Evolutionary conservation across 306 rosid genomes (phyloP).

Genomic region (Castanea crenata): DNA sequence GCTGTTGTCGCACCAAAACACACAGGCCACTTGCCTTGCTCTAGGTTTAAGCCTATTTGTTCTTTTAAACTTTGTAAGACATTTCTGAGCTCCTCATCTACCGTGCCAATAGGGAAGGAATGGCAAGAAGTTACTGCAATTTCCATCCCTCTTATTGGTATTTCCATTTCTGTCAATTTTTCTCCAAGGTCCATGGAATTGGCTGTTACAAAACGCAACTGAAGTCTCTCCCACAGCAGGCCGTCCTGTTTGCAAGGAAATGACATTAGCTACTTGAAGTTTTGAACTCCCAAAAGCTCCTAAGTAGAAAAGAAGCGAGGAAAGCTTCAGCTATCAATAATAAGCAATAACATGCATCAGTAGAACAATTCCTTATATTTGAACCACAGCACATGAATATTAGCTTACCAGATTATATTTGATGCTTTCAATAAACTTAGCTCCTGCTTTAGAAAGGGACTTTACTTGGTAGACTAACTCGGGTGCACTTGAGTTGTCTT

Average conservation of each 20-base stretch:
- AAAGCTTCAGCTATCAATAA: background rate
- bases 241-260: slow-evolving; percentile 40
- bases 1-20: slow-evolving; percentile 37
- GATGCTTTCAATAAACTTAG: slow-evolving; percentile 40
- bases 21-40: slow-evolving; percentile 34
- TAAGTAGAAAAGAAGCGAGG: background rate
- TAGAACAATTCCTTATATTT: too few species aligned
- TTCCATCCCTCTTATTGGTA: slow-evolving; percentile 60
- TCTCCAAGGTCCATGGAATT: slow-evolving; percentile 28
- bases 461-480: slow-evolving; percentile 38
- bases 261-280: background rate
- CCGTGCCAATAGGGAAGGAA: slow-evolving; percentile 38
- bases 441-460: slow-evolving; percentile 47
- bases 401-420: slow-evolving; percentile 45
- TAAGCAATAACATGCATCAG: too few species aligned
- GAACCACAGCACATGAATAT: background rate
- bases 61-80: slow-evolving; percentile 29
- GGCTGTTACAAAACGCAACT: slow-evolving; percentile 18
- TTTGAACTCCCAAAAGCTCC: background rate
- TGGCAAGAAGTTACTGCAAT: slow-evolving; percentile 51
- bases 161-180: slow-evolving; percentile 45
- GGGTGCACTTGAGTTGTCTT: slow-evolving; percentile 31
- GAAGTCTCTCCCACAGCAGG: slow-evolving; percentile 62
- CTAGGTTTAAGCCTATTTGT: slow-evolving; percentile 35
- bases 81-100: slow-evolving; percentile 46